These are phyloP conservation scores for Carex littledalei DNA, from an alignment of 176 grass and related monocot genomes.

Conservation along the genomic window DNA sequence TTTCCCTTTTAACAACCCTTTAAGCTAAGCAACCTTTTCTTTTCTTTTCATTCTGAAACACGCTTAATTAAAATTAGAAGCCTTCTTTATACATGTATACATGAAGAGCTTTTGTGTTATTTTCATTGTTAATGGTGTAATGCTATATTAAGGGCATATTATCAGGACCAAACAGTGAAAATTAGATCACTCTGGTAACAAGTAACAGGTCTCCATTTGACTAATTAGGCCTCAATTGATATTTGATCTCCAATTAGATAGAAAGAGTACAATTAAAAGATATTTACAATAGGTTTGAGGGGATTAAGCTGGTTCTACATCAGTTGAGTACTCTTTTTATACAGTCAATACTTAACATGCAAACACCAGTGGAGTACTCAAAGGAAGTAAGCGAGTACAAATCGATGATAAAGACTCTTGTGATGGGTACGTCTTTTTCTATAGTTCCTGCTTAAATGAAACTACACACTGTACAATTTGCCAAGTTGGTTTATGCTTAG, in stretches of 20 bases:
- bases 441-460: slow-evolving; percentile 12
- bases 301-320: background rate
- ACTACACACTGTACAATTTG: background rate
- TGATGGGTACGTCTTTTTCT: slow-evolving; percentile 59
- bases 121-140: background rate
- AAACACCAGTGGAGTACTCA: slow-evolving; percentile 82
- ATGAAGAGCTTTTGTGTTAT: background rate
- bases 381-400: slow-evolving; percentile 98
- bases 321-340: slow-evolving; percentile 12
- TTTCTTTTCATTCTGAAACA: background rate
- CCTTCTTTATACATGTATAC: background rate
- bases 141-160: background rate
- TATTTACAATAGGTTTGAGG: background rate
- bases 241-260: background rate
- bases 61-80: background rate
- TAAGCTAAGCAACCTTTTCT: background rate
- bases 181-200: background rate
- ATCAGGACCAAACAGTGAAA: background rate
- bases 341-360: slow-evolving; percentile 94
- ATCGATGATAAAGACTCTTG: slow-evolving; percentile 90
- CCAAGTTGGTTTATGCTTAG: background rate
- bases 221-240: background rate
- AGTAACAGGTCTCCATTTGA: background rate
- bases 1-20: background rate
- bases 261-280: background rate